phyloP scores from a whole-genome alignment of 306 rosid species.

The Rosa chinensis region DNA sequence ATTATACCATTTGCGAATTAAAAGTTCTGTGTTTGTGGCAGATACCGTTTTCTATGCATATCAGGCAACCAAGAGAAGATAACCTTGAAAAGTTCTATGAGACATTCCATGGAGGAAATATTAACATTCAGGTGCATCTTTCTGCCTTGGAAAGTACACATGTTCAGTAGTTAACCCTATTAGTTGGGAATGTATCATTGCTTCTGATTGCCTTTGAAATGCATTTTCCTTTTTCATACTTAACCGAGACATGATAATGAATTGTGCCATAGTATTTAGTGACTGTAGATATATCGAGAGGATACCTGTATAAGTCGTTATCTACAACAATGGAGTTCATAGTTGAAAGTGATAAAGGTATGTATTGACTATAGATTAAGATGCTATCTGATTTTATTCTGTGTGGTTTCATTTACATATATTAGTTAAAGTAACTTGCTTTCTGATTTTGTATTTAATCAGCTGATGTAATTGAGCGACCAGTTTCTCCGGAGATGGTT shows the following conservation, averaged over 20 bases:
- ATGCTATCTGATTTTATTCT: neutral
- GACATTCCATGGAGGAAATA: conserved; percentile 90
- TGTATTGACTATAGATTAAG: neutral
- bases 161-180: neutral
- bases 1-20: neutral
- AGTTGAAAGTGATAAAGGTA: conserved; percentile 81
- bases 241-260: conserved; percentile 35
- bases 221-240: neutral
- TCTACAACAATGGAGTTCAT: conserved; percentile 80
- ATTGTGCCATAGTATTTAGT: conserved; percentile 62
- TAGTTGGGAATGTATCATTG: neutral
- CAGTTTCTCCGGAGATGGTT: conserved; percentile 80
- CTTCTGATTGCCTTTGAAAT: neutral
- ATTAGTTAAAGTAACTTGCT: neutral
- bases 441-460: conserved; percentile 29
- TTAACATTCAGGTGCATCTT: conserved; percentile 75
- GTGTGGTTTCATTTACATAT: conserved; percentile 12
- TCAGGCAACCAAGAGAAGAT: conserved; percentile 54
- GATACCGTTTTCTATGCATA: conserved; percentile 77
- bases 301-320: conserved; percentile 82
- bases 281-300: conserved; percentile 79
- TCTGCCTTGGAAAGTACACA: neutral
- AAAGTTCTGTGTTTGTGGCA: conserved; percentile 30
- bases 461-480: conserved; percentile 72
- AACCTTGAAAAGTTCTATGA: conserved; percentile 68